A percentile compares a stretch with the other conserved stretches of the same genome.
Conservation (phyloP, 768 basidiomycete genomes). For the Termitomyces sp. region DNA sequence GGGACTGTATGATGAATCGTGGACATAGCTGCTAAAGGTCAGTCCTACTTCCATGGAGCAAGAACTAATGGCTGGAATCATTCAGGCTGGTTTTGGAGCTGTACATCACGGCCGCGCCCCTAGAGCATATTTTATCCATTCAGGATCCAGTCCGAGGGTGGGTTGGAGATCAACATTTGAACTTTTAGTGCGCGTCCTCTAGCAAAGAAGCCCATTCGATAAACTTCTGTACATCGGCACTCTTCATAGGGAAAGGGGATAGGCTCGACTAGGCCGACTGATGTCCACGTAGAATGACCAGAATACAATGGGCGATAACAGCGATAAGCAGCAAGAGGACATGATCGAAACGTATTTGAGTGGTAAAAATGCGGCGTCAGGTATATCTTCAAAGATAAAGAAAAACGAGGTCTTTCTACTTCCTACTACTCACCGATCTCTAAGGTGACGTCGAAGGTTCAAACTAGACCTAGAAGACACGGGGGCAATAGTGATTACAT, state of each 20-base stretch:
- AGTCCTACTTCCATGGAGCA: background rate
- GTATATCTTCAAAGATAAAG: background rate
- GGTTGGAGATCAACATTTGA: background rate
- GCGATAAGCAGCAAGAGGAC: background rate
- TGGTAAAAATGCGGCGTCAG: background rate
- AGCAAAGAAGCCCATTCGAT: background rate
- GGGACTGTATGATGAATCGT: background rate
- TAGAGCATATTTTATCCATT: background rate
- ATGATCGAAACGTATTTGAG: background rate
- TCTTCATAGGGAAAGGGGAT: background rate
- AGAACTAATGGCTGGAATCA: background rate
- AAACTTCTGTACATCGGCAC: background rate
- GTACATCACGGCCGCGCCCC: background rate
- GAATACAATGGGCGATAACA: background rate
- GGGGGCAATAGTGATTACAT: background rate
- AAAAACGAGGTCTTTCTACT: background rate
- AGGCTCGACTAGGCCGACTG: background rate
- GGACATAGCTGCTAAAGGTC: background rate
- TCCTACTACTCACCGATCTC: background rate
- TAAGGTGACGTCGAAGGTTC: background rate
- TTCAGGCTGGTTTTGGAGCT: background rate
- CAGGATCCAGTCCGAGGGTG: background rate
- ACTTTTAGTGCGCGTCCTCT: background rate
- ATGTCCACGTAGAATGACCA: background rate
- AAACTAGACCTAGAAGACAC: background rate